A percentile compares a stretch with the other conserved stretches of the same genome.
phyloP scores from a whole-genome alignment of 83 land plant species.

The Diphasiastrum complanatum region DNA sequence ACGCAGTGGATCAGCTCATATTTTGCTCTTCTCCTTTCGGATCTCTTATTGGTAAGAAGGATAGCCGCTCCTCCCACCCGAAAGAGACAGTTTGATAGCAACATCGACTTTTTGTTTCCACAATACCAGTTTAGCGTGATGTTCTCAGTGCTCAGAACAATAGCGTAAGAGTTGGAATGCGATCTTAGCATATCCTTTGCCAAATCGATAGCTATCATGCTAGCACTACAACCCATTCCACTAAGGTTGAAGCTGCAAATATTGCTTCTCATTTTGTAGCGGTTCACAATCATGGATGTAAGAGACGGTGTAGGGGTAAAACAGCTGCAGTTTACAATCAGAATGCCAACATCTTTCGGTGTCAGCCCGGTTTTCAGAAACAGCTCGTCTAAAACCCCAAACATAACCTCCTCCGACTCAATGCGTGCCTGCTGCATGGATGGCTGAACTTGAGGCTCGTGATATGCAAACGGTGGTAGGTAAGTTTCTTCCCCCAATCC shows the following conservation, averaged over 20 bases:
- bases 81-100: slow-evolving; percentile 48
- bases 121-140: slow-evolving; percentile 42
- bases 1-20: slow-evolving; percentile 29
- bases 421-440: slow-evolving; percentile 16
- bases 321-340: slow-evolving; percentile 36
- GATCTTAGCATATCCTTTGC: slow-evolving; percentile 19
- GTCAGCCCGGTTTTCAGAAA: slow-evolving; percentile 24
- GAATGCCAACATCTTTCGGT: slow-evolving; percentile 12
- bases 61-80: slow-evolving; percentile 42
- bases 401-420: slow-evolving; percentile 36
- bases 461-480: slow-evolving; percentile 34
- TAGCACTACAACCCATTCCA: slow-evolving; percentile 67
- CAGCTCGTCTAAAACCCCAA: slow-evolving; percentile 29
- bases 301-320: slow-evolving; percentile 46
- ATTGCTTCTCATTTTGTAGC: slow-evolving; percentile 19
- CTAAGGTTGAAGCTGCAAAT: slow-evolving; percentile 32
- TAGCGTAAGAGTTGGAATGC: slow-evolving; percentile 22
- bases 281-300: slow-evolving; percentile 29
- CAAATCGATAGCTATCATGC: slow-evolving; percentile 25
- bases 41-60: slow-evolving; percentile 26
- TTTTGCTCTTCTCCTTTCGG: slow-evolving; percentile 17
- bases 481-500: slow-evolving; percentile 56
- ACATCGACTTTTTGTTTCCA: slow-evolving; percentile 44
- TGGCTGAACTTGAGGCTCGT: slow-evolving; percentile 8
- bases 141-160: slow-evolving; percentile 10